These are phyloP conservation scores for Penicillium nordicum DNA, from an alignment of 2,329 filamentous ascomycete species.

Conservation along the genomic window DNA sequence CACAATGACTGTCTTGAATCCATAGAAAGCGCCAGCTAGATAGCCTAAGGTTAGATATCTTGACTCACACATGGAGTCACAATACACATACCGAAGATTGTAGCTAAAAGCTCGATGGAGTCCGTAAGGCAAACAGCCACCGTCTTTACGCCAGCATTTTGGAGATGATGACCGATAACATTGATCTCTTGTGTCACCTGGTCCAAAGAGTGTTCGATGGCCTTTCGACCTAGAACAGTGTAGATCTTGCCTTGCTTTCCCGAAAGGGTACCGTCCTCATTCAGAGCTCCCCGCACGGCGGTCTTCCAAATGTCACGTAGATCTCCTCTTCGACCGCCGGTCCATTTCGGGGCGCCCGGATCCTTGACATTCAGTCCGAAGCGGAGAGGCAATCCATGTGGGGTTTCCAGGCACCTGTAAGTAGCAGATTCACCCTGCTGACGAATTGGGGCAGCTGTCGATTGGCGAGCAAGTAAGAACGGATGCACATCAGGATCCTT, in stretches of 20 bases:
- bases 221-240: conserved; percentile 72
- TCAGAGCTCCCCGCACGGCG: conserved; percentile 61
- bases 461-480: conserved; percentile 81
- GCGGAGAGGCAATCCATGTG: conserved; percentile 78
- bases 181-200: conserved; percentile 83
- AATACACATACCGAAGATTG: conserved; percentile 63
- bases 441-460: conserved; percentile 71
- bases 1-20: conserved; percentile 76
- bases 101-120: conserved; percentile 78
- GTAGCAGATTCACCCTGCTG: conserved; percentile 80
- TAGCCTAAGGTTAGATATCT: conserved; percentile 11
- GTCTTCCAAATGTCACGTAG: conserved; percentile 85
- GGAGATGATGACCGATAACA: conserved; percentile 74
- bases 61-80: background rate
- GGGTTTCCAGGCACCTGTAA: conserved; percentile 78
- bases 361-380: conserved; percentile 79
- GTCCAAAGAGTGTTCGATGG: conserved; percentile 68
- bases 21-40: conserved; percentile 80
- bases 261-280: conserved; percentile 59
- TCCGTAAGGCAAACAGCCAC: conserved; percentile 92
- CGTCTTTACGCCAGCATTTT: conserved; percentile 64
- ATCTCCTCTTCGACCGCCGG: conserved; percentile 79
- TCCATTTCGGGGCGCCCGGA: conserved; percentile 75
- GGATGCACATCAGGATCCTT: conserved; percentile 89
- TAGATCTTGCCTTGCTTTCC: conserved; percentile 67